phyloP scores from a whole-genome alignment of 176 grass and related monocot species.

The Oryza meyeriana region DNA sequence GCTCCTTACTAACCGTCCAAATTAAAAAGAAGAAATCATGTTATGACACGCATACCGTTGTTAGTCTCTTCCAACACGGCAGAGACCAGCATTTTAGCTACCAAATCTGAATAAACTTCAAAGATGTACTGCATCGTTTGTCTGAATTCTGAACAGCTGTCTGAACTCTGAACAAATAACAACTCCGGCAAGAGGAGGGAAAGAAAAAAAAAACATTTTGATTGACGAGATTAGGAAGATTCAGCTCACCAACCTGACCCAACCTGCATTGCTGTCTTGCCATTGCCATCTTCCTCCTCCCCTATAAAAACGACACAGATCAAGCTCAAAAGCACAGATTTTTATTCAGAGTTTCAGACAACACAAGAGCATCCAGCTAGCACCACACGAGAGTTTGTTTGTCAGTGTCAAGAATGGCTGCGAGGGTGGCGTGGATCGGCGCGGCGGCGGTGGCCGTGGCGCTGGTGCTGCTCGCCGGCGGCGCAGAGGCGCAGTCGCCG shows the following conservation, averaged over 20 bases:
- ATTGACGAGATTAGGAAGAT: constrained; percentile 37
- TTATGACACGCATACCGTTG: neutral
- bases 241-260: constrained; percentile 49
- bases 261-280: neutral
- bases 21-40: neutral
- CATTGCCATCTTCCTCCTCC: neutral
- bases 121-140: neutral
- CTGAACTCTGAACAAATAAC: constrained; percentile 2
- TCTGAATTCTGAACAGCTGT: neutral
- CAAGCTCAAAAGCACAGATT: neutral
- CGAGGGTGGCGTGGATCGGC: neutral
- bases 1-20: neutral
- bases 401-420: constrained; percentile 20
- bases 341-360: neutral
- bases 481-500: constrained; percentile 33
- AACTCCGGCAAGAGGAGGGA: constrained; percentile 8
- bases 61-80: neutral
- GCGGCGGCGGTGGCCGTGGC: neutral
- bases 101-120: neutral
- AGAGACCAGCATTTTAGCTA: neutral
- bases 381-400: neutral
- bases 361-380: neutral
- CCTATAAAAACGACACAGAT: constrained; percentile 26
- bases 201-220: neutral
- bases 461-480: neutral